phyloP scores from a whole-genome alignment of 75 land plant genomes.

The Pseudotsuga menziesii region DNA sequence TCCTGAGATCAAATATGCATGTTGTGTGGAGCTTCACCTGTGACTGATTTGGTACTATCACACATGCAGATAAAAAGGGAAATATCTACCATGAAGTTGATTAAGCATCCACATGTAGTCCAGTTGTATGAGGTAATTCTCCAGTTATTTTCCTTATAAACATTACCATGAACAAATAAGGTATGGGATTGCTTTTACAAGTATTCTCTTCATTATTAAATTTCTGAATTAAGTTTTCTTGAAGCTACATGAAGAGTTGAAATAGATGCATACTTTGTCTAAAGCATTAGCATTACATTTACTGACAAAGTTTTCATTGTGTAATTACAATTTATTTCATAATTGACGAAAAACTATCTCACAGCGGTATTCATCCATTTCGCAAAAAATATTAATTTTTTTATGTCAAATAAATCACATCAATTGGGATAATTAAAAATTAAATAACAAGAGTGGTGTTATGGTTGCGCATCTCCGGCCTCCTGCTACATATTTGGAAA shows the following conservation, averaged over 20 bases:
- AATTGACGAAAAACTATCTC: not conserved
- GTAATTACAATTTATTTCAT: not conserved
- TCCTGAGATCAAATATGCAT: not conserved
- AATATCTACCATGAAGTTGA: conserved; percentile 58
- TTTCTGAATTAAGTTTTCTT: not conserved
- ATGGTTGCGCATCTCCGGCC: no score
- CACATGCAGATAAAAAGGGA: conserved; percentile 53
- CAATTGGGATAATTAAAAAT: no score
- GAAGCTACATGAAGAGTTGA: not conserved
- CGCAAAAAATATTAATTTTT: no score
- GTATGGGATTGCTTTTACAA: not conserved
- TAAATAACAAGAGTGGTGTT: no score
- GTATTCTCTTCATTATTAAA: not conserved
- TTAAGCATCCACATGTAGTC: conserved; percentile 67
- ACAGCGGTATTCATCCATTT: not conserved
- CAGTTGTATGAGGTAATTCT: conserved; percentile 47
- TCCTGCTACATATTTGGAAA: no score
- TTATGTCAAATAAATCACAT: no score
- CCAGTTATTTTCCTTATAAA: not conserved
- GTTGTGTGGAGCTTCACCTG: not conserved
- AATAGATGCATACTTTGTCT: not conserved
- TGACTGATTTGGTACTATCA: not conserved
- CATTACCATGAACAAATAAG: not conserved
- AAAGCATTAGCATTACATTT: not conserved
- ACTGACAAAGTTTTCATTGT: not conserved